These are phyloP conservation scores for Hypomontagnella submonticulosa DNA, from an alignment of 495 filamentous ascomycete species.

Conservation along the genomic window DNA sequence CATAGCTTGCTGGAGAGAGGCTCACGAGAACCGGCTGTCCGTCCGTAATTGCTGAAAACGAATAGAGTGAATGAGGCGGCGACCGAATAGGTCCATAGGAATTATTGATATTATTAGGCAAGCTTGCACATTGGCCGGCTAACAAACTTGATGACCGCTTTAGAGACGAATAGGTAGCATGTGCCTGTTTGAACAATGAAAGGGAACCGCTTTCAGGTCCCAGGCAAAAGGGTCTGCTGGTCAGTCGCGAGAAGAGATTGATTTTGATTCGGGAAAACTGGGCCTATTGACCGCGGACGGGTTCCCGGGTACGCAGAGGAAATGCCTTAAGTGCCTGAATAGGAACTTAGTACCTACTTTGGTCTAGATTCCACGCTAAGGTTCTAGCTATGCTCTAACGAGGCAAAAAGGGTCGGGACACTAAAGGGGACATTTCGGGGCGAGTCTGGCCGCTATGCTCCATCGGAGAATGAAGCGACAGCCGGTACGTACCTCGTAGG, in stretches of 20 bases:
- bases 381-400: constrained; percentile 10
- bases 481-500: constrained; percentile 29
- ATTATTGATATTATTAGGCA: constrained; percentile 5
- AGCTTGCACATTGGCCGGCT: constrained; percentile 21
- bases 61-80: constrained; percentile 12
- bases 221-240: constrained; percentile 43
- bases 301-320: constrained; percentile 33
- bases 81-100: constrained; percentile 9
- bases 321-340: constrained; percentile 46
- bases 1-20: no score
- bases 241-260: constrained; percentile 32
- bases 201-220: constrained; percentile 39
- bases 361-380: constrained; percentile 35
- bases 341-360: constrained; percentile 41
- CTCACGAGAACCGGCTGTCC: neutral
- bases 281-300: constrained; percentile 47
- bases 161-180: constrained; percentile 34
- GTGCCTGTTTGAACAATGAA: constrained; percentile 41
- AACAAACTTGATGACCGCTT: constrained; percentile 33
- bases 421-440: constrained; percentile 43
- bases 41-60: constrained; percentile 18
- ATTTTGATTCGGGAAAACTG: constrained; percentile 44
- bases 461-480: constrained; percentile 34
- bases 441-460: constrained; percentile 42
- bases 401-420: constrained; percentile 14